Evolutionary conservation across 2,329 filamentous ascomycete species (phyloP), one percentile per base, ranked within the genome.

Genomic region (Metarhizium album): DNA sequence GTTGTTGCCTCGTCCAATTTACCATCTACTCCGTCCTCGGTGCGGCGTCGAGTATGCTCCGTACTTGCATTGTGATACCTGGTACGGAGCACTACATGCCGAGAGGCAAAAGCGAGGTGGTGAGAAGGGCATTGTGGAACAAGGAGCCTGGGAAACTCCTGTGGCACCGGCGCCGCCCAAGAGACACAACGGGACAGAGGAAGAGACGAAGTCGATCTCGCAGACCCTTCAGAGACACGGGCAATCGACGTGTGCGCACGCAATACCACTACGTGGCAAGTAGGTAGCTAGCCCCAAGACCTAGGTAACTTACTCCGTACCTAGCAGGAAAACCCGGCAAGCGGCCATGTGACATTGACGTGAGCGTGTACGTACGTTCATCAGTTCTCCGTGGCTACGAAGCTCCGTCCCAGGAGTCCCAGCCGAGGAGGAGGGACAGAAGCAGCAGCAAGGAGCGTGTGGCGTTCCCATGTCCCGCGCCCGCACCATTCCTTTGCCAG

Each of bases 401-500:
- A n/a, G n/a, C n/a, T n/a, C n/a, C n/a, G n/a, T n/a, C n/a, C n/a
- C n/a, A n/a, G n/a, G n/a, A n/a, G n/a, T n/a, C n/a, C 27, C 6
- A 29, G 27, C 27, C 27, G 27, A 29, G 11, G 27, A 29, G 27
- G 27, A 29, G 11, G 27, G 11, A 9, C 27, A 29, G 27, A 9
- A 29, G 6, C 27, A 29, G 27, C 6, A 20, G n/a, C 37, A 6
- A 13, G 16, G 11, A 20, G n/a, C 13, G 42, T 42, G 48, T 50
- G 48, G 48, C 48, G 48, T 46, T 31, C 42, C n/a, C 42, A 42
- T 50, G 16, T 24, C 48, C 16, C 48, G 43, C 48, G 24, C 48
- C 16, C 48, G 43, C 48, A 37, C 52, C 52, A 53, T 51, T 52
- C 49, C 52, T 45, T 11, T 38, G 40, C 31, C 37, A 18, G 46